Percentiles rank a stretch among this genome's conserved stretches.
phyloP scores from a whole-genome alignment of 2,329 filamentous ascomycete genomes.

The Cordyceps fumosorosea region DNA sequence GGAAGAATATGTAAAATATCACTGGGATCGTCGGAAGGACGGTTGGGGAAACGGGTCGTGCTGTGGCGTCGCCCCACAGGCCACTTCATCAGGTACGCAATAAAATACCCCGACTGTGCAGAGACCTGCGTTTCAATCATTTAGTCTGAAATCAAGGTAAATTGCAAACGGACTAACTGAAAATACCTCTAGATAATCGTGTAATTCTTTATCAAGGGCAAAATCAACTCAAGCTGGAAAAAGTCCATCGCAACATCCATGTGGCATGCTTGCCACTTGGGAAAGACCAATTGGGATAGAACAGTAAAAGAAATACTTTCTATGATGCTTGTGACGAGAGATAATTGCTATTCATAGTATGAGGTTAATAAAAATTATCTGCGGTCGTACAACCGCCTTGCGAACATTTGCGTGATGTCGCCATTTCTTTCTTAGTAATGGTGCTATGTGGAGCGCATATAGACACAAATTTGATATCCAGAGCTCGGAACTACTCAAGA shows the following conservation, averaged over 20 bases:
- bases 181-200: background rate
- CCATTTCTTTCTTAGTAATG: conserved; percentile 11
- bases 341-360: background rate
- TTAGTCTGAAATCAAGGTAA: background rate
- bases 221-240: background rate
- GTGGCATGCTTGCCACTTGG: no score
- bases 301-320: no score
- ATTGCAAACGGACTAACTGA: background rate
- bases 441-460: conserved; percentile 6
- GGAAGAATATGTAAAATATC: background rate
- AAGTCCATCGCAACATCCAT: no score
- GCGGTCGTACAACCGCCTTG: background rate
- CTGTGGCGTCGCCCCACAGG: background rate
- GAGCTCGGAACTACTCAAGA: background rate
- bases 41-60: background rate
- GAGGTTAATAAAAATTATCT: background rate
- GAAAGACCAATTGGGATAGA: no score
- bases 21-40: background rate
- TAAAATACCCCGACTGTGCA: background rate
- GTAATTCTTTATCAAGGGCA: background rate
- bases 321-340: no score
- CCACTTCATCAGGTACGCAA: background rate
- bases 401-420: background rate
- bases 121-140: no score
- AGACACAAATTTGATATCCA: conserved; percentile 1